Evolutionary conservation across 345 rosid genomes (phyloP).

Genomic region (Heritiera fomes): DNA sequence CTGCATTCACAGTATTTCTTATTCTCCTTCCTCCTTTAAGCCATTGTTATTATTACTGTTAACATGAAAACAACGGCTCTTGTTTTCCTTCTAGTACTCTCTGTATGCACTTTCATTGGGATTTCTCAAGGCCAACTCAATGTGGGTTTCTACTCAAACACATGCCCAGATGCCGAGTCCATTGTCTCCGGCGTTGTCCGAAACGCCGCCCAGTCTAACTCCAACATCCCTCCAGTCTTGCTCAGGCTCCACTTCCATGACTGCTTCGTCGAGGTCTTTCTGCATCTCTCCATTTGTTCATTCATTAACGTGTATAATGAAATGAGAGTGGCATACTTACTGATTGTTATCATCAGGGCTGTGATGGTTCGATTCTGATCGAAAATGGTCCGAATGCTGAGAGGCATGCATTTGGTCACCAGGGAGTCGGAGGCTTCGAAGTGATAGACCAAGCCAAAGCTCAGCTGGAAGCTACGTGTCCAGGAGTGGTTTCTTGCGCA

Average conservation of each 20-base stretch:
- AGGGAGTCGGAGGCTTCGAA: constrained; percentile 68
- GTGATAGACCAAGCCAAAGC: constrained; percentile 58
- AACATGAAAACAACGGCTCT: not conserved
- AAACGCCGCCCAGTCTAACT: constrained; percentile 40
- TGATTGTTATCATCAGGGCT: constrained; percentile 46
- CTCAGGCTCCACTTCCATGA: constrained; percentile 85
- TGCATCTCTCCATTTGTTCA: not conserved
- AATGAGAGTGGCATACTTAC: not conserved
- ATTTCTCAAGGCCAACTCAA: constrained; percentile 44
- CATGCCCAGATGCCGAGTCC: constrained; percentile 71
- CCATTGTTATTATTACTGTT: too few relatives aligned
- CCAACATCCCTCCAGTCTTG: constrained; percentile 52
- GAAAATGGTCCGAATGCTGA: constrained; percentile 53
- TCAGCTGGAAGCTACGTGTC: constrained; percentile 58
- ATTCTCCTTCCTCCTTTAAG: too few relatives aligned
- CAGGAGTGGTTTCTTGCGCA: constrained; percentile 77
- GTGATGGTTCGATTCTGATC: constrained; percentile 81
- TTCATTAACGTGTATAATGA: not conserved
- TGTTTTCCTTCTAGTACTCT: constrained; percentile 20
- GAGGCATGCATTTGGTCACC: constrained; percentile 65
- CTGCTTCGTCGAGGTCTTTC: constrained; percentile 69
- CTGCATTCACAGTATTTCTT: too few relatives aligned
- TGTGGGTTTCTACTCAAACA: constrained; percentile 58
- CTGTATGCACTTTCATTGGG: constrained; percentile 8
- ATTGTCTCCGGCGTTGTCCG: constrained; percentile 47